Evolutionary conservation across 768 basidiomycete genomes (phyloP).

Genomic region (Xerocomellus amylosporus): DNA sequence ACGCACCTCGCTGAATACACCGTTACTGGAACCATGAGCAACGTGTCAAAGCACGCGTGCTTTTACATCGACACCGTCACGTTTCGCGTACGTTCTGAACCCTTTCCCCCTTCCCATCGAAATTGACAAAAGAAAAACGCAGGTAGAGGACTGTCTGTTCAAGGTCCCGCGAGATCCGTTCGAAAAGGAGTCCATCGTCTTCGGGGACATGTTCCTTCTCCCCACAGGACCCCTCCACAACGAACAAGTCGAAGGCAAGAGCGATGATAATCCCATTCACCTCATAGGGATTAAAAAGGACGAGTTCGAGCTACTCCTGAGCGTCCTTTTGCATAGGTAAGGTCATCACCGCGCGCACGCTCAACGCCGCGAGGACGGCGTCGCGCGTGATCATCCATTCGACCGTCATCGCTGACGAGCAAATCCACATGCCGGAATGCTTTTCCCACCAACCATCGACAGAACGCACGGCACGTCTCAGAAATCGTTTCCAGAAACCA

Average conservation of each 20-base stretch:
- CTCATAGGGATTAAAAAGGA: conserved; percentile 11
- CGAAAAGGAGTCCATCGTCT: conserved; percentile 17
- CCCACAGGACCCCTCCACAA: conserved; percentile 1
- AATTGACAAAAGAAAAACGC: neutral
- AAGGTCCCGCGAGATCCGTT: conserved; percentile 17
- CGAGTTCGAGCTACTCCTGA: conserved; percentile 18
- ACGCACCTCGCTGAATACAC: neutral
- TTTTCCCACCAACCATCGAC: neutral
- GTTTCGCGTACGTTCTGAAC: conserved; percentile 6
- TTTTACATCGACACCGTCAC: conserved; percentile 17
- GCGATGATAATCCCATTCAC: conserved; percentile 15
- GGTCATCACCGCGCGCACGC: neutral
- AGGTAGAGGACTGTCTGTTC: conserved; percentile 25
- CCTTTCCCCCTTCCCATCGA: neutral
- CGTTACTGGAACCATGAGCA: neutral
- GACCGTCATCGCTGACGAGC: neutral
- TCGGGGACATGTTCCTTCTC: conserved; percentile 19
- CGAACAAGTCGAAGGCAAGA: conserved; percentile 10
- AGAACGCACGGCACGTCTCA: neutral
- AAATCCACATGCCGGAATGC: neutral
- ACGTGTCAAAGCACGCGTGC: neutral
- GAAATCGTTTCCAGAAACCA: neutral
- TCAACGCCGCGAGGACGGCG: too few relatives aligned
- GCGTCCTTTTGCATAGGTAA: conserved; percentile 13
- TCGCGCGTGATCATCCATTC: neutral